phyloP scores from a whole-genome alignment of 1,284 basidiomycete species.

The Ustilago bromivora region DNA sequence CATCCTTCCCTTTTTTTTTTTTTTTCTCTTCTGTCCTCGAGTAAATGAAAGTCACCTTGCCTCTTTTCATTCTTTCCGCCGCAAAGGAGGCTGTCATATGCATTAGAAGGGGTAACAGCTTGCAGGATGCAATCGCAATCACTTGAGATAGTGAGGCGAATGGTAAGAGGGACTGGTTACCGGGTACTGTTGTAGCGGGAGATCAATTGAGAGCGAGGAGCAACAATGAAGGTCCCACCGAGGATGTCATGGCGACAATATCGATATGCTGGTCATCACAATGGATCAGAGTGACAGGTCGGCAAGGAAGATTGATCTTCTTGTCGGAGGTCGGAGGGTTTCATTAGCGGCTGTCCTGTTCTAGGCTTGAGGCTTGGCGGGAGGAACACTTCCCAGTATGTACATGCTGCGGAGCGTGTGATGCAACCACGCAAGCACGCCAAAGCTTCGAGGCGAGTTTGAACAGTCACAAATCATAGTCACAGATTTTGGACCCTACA shows the following conservation, averaged over 20 bases:
- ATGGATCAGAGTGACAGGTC: not conserved
- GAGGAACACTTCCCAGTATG: not conserved
- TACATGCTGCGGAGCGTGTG: not conserved
- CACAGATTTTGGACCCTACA: conserved; percentile 15
- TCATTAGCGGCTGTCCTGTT: not conserved
- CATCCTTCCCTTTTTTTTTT: not conserved
- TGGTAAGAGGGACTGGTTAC: no score
- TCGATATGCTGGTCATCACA: not conserved
- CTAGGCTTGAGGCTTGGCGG: not conserved
- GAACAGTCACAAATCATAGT: conserved; percentile 1
- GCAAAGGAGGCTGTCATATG: no score
- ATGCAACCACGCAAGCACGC: not conserved
- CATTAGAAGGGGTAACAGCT: no score
- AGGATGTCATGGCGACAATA: not conserved
- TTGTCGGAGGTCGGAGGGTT: conserved; percentile 1
- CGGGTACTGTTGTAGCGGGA: not conserved
- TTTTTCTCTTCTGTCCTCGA: not conserved
- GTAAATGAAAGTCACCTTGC: not conserved
- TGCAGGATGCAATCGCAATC: no score
- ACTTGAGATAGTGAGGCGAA: no score
- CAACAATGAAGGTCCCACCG: conserved; percentile 1
- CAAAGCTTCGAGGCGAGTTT: not conserved
- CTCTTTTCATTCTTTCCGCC: not conserved
- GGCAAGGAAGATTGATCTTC: not conserved
- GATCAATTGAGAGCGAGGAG: not conserved